Percentiles rank a stretch among this genome's conserved stretches.
Evolutionary conservation across 192 early-diverging fungal genomes (phyloP).

Genomic region (Lobosporangium transversale): DNA sequence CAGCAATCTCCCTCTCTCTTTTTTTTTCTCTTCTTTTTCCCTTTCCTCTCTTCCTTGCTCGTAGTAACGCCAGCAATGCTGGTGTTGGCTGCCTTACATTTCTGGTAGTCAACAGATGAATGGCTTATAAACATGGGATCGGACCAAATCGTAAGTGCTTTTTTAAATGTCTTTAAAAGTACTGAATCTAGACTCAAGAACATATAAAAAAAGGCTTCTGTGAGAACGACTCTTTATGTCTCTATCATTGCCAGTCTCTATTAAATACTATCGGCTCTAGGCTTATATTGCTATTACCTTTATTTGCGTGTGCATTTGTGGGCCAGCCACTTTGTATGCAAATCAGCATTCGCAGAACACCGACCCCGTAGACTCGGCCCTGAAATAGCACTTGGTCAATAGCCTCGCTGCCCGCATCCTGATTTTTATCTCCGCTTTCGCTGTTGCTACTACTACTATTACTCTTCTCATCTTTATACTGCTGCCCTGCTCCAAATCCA

Average conservation of each 20-base stretch:
- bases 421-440: neutral
- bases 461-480: neutral
- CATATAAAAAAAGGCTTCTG: too few species aligned
- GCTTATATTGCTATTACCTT: constrained; percentile 30
- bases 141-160: constrained; percentile 38
- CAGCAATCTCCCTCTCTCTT: too few species aligned
- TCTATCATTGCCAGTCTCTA: too few species aligned
- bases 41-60: too few species aligned
- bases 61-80: too few species aligned
- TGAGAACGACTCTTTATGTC: too few species aligned
- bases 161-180: constrained; percentile 19
- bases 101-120: constrained; percentile 33
- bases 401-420: too few species aligned
- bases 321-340: constrained; percentile 51
- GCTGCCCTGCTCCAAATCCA: constrained; percentile 17
- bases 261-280: too few species aligned
- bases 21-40: too few species aligned
- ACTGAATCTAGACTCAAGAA: constrained; percentile 16
- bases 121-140: constrained; percentile 40
- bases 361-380: constrained; percentile 18
- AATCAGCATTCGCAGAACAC: constrained; percentile 26
- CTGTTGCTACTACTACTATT: neutral
- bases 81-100: too few species aligned
- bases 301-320: constrained; percentile 1
- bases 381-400: constrained; percentile 17